Conservation (phyloP, 768 basidiomycete species). For the Serpula lacrymans region DNA sequence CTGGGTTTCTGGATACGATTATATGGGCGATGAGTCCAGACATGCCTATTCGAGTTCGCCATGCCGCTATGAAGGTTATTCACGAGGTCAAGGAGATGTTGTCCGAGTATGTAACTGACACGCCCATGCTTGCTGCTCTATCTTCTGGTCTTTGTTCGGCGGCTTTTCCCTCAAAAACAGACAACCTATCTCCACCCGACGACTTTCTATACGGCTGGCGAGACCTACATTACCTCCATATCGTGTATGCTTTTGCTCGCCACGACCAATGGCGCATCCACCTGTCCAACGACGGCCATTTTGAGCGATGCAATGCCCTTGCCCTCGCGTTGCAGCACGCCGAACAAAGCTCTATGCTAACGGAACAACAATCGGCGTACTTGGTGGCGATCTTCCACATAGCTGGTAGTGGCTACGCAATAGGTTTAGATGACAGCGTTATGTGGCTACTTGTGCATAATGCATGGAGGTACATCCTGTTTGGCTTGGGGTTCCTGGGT, state of each 20-base stretch:
- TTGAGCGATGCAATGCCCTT: conserved; percentile 2
- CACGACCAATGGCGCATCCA: conserved; percentile 4
- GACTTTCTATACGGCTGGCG: conserved; percentile 1
- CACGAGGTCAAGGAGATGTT: conserved; percentile 5
- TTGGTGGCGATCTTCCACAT: too few relatives aligned
- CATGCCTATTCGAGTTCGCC: conserved; percentile 3
- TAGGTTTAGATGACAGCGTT: too few relatives aligned
- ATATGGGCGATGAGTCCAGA: conserved; percentile 5
- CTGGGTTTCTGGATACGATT: conserved; percentile 1
- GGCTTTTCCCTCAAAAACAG: neutral
- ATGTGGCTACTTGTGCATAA: too few relatives aligned
- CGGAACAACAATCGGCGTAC: too few relatives aligned
- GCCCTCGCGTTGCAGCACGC: too few relatives aligned
- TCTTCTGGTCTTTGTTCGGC: neutral
- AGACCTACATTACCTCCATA: conserved; percentile 8
- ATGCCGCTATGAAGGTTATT: conserved; percentile 3
- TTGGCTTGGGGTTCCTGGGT: too few relatives aligned
- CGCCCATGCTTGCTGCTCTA: neutral
- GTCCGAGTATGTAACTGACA: neutral
- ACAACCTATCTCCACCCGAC: neutral
- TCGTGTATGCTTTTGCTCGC: conserved; percentile 5
- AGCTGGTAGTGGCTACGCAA: too few relatives aligned
- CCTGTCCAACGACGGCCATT: conserved; percentile 4
- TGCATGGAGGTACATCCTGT: too few relatives aligned
- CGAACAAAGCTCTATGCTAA: too few relatives aligned